Conservation (phyloP, 2,329 filamentous ascomycete genomes). For the Plenodomus tracheiphilus region DNA sequence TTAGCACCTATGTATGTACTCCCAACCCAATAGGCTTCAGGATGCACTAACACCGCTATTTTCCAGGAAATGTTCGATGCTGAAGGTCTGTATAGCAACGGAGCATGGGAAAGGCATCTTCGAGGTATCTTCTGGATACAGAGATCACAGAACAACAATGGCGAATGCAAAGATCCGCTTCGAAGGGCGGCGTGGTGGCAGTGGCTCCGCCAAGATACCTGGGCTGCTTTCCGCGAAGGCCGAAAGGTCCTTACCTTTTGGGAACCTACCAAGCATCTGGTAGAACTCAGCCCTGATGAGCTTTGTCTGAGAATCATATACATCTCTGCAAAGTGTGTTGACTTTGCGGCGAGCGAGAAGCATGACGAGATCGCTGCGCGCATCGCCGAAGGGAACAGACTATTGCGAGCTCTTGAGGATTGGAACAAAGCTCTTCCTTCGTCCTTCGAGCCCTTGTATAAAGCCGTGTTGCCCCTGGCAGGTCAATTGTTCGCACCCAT, state of each 20-base stretch:
- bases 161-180: slow-evolving; percentile 57
- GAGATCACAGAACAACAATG: slow-evolving; percentile 63
- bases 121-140: slow-evolving; percentile 70
- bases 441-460: slow-evolving; percentile 50
- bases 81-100: too few relatives aligned
- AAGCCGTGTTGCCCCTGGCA: too few relatives aligned
- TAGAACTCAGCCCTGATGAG: slow-evolving; percentile 56
- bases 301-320: slow-evolving; percentile 59
- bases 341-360: slow-evolving; percentile 60
- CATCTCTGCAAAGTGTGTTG: slow-evolving; percentile 60
- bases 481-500: too few relatives aligned
- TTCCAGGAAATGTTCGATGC: too few relatives aligned
- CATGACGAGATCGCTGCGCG: slow-evolving; percentile 49
- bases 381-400: slow-evolving; percentile 51
- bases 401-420: slow-evolving; percentile 55
- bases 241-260: slow-evolving; percentile 62
- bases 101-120: slow-evolving; percentile 67
- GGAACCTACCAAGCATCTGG: slow-evolving; percentile 55
- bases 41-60: too few relatives aligned
- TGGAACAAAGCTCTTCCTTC: slow-evolving; percentile 53
- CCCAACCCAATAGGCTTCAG: too few relatives aligned
- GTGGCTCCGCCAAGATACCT: slow-evolving; percentile 68
- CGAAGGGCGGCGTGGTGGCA: slow-evolving; percentile 66
- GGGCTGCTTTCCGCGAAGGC: slow-evolving; percentile 64
- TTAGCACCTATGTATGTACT: slow-evolving; percentile 67